Evolutionary conservation across 768 basidiomycete genomes (phyloP).

Genomic region (Punctularia strigosozonata): DNA sequence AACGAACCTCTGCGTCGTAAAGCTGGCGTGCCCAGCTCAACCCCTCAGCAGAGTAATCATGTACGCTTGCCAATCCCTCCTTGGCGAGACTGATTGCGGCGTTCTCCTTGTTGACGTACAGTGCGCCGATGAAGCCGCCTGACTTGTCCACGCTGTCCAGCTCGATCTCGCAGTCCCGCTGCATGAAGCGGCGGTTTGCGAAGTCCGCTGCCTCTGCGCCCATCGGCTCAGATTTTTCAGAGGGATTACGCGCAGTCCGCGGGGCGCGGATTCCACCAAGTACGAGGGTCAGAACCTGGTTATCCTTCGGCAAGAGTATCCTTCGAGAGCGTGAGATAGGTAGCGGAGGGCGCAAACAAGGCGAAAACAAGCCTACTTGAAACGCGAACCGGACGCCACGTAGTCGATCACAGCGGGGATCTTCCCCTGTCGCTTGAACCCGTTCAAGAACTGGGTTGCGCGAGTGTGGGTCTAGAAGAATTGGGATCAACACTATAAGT

Average conservation of each 20-base stretch:
- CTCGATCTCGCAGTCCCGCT: constrained; percentile 90
- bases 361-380: constrained; percentile 50
- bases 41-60: constrained; percentile 77
- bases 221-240: constrained; percentile 85
- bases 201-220: constrained; percentile 78
- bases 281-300: constrained; percentile 87
- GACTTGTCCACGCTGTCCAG: constrained; percentile 87
- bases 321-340: constrained; percentile 23
- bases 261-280: constrained; percentile 88
- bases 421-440: constrained; percentile 82
- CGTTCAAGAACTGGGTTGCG: constrained; percentile 78
- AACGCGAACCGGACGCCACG: constrained; percentile 88
- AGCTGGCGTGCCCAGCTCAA: constrained; percentile 73
- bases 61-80: constrained; percentile 84
- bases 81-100: constrained; percentile 71
- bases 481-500: background rate
- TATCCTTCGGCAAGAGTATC: constrained; percentile 80
- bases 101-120: constrained; percentile 85
- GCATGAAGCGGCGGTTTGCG: constrained; percentile 72
- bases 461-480: constrained; percentile 44
- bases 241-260: constrained; percentile 64
- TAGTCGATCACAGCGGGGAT: constrained; percentile 86
- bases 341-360: background rate
- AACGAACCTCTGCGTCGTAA: constrained; percentile 67
- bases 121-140: constrained; percentile 87